phyloP scores from a whole-genome alignment of 192 early-diverging fungal genomes.

The Phlyctochytrium arcticum region DNA sequence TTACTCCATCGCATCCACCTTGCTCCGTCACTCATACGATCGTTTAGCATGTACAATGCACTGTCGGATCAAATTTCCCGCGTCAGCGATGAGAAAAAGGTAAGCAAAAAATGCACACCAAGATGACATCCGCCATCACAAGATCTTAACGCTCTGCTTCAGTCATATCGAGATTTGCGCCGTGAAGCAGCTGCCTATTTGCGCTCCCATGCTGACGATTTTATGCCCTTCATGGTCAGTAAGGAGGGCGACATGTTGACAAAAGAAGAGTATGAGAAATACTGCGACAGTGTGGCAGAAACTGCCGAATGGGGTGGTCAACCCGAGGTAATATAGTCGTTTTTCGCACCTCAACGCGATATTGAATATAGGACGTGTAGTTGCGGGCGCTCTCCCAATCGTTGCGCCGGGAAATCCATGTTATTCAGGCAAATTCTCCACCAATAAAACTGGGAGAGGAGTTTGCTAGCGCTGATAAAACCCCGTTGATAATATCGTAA shows the following conservation, averaged over 20 bases:
- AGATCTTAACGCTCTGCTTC: too few species aligned
- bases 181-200: slow-evolving; percentile 74
- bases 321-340: slow-evolving; percentile 73
- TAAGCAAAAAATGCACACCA: too few species aligned
- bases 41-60: slow-evolving; percentile 73
- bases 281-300: slow-evolving; percentile 73
- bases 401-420: slow-evolving; percentile 71
- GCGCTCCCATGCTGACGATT: slow-evolving; percentile 76
- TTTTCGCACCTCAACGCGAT: too few species aligned
- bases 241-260: slow-evolving; percentile 75
- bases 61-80: slow-evolving; percentile 72
- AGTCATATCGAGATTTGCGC: slow-evolving; percentile 64
- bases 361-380: too few species aligned
- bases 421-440: slow-evolving; percentile 81
- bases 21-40: slow-evolving; percentile 9
- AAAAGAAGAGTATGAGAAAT: slow-evolving; percentile 62
- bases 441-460: slow-evolving; percentile 80
- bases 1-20: not conserved
- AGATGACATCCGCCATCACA: too few species aligned
- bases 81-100: slow-evolving; percentile 30
- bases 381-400: slow-evolving; percentile 74
- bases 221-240: slow-evolving; percentile 81
- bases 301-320: slow-evolving; percentile 95
- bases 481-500: slow-evolving; percentile 73
- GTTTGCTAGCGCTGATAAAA: slow-evolving; percentile 36